Base-by-base conservation (phyloP, 306 rosid genomes). In the Prunus kanzakura region DNA sequence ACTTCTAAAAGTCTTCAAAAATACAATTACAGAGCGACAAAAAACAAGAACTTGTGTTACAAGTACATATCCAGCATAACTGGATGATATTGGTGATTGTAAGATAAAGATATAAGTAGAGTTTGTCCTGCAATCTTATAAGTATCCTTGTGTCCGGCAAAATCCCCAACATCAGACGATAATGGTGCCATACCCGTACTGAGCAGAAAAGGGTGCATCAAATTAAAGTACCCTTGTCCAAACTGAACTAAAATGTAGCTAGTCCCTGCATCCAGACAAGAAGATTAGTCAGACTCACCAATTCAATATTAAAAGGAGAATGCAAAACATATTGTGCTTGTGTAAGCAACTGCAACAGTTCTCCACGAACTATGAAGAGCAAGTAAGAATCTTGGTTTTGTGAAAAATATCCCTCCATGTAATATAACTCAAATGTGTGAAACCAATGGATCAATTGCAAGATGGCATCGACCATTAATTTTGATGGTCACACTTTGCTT, bases 191-290 rank as follows among this genome's bases (percentile, higher is more conserved):
- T n/a, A 5, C 5, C 46, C 68, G 1, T 25, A 27, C 22, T 47
- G 77, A 15, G 45, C 68, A 16, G 69, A 27, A 60, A 60, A 0
- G 3, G 56, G 20, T 72, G 57, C 8, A 14, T 32, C 61, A 19
- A 41, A 15, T 32, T 54, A 45, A 15, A 4, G 54, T 30, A 15
- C 16, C 7, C 61, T 4, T 4, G 4, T 23, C 27, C 16, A 14
- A 19, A 3, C 49, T 1, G 46, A n/a, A 58, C 49, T 50, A 66
- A 67, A 50, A 76, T 75, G 72, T 71, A 66, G 25, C 87, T 90
- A 90, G 84, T 90, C 96, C 96, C 96, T 90, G 92, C 66, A 88
- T 49, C 62, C 73, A 79, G 19, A 77, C 38, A 65, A 66, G 23
- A 43, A 73, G 69, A 84, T 29, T 18, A 65, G 60, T 69, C 12